Percentiles rank a stretch among this genome's conserved stretches.
Evolutionary conservation across 106 monocot species (phyloP).

Genomic region (Phalaenopsis equestris): DNA sequence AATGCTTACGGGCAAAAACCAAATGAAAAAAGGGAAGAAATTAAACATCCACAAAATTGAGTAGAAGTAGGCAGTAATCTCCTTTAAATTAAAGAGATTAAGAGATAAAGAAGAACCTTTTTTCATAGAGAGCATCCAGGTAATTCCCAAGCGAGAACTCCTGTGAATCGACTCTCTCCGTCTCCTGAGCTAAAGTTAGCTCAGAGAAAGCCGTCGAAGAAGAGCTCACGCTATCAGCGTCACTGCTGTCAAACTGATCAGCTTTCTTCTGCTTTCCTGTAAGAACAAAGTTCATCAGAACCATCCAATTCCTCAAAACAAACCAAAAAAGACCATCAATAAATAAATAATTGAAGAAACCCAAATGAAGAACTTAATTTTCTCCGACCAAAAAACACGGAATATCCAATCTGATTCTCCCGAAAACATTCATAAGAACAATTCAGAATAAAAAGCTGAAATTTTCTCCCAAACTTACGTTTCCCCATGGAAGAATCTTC

Average conservation of each 20-base stretch:
- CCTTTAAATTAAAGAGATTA: neutral
- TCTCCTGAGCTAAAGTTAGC: slow-evolving; percentile 23
- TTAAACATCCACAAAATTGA: neutral
- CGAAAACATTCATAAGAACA: neutral
- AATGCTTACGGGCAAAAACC: neutral
- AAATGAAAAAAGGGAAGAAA: neutral
- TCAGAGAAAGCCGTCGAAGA: slow-evolving; percentile 65
- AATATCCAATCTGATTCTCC: neutral
- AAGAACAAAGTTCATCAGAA: neutral
- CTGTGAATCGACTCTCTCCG: slow-evolving; percentile 41
- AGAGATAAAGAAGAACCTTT: slow-evolving; percentile 17
- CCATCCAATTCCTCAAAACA: neutral
- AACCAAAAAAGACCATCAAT: neutral
- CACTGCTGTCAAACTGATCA: slow-evolving; percentile 58
- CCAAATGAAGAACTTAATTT: neutral
- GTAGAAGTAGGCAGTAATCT: neutral
- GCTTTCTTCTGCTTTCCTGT: slow-evolving; percentile 36
- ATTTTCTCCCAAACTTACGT: neutral
- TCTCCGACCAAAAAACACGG: neutral
- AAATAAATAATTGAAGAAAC: neutral
- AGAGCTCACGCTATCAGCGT: slow-evolving; percentile 65
- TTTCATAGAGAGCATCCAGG: slow-evolving; percentile 76
- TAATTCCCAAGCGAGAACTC: slow-evolving; percentile 46
- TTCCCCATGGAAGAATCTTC: neutral
- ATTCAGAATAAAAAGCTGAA: neutral